phyloP scores from a whole-genome alignment of 2,329 filamentous ascomycete species.

The Penicillium decumbens region DNA sequence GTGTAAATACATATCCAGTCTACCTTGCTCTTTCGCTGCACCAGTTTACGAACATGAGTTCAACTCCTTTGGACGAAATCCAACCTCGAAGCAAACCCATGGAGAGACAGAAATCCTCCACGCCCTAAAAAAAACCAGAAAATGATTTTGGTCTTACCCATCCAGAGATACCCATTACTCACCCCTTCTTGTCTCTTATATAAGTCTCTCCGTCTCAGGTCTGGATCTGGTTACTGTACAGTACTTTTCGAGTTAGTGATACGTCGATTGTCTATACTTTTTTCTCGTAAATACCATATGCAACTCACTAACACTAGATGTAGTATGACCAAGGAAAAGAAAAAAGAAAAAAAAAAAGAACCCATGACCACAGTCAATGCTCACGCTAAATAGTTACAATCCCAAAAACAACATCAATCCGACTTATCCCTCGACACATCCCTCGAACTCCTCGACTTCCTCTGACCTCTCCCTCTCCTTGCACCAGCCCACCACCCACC shows the following conservation, averaged over 20 bases:
- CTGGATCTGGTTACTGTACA: conserved; percentile 12
- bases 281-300: not conserved
- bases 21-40: not conserved
- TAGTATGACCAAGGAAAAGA: too few species aligned
- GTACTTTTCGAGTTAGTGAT: conserved; percentile 18
- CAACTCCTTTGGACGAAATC: conserved; percentile 3
- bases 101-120: not conserved
- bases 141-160: conserved; percentile 1
- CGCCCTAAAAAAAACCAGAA: conserved; percentile 2
- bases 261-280: not conserved
- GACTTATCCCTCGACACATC: not conserved
- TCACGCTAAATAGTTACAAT: not conserved
- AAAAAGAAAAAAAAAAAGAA: too few species aligned
- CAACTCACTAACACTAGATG: too few species aligned
- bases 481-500: conserved; percentile 12
- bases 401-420: not conserved
- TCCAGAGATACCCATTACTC: conserved; percentile 18
- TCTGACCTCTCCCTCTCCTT: conserved; percentile 1
- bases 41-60: conserved; percentile 1
- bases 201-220: conserved; percentile 4
- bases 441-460: conserved; percentile 5
- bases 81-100: not conserved
- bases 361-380: not conserved
- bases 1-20: not conserved
- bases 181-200: not conserved